Base-by-base conservation (phyloP, 805 yeast species). In the Spathaspora gorwiae region DNA sequence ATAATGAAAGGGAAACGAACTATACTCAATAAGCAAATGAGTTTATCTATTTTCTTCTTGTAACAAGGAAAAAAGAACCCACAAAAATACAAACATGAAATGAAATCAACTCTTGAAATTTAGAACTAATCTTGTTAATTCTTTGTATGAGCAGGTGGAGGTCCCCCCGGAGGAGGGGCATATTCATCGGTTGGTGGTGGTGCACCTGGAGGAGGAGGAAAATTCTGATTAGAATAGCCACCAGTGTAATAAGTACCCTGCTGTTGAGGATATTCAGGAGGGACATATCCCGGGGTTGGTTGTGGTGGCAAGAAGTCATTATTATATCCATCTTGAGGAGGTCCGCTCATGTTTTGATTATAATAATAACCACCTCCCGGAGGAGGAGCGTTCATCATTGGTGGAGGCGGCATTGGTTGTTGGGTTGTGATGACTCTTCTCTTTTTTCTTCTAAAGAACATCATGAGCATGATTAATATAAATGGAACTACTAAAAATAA, bases 251-350 rank as follows among this genome's bases (percentile, higher is more conserved):
- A 30, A 14, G 26, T 6, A 13, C 14, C 43, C 10, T 35, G 41
- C n/a, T 42, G 43, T 27, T 35, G 41, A 26, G 34, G 31, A 15
- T 42, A 35, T 27, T 10, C 14, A 31, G 29, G 41, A 10, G 41
- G 42, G 1, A 34, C 26, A 39, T 38, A 37, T 9, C 31, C 30
- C 3, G 41, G 46, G 13, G 41, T 32, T 1, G 46, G 42, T 11
- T 43, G 46, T 8, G 43, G 31, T 13, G 46, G 46, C 26, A 39
- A 37, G 12, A 29, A 42, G 34, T 43, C 26, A 15, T 14, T 29
- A 12, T 26, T 19, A 27, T 41, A 41, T 1, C 40, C 31, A 6
- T 14, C 30, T 10, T 42, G 19, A 26, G 42, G 11, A 26, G 14
- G 26, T 9, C 24, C 27, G 19, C 36, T 32, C n/a, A 6, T 8